Evolutionary conservation across 192 early-diverging fungal species (phyloP).

Genomic region (Dispira simplex): DNA sequence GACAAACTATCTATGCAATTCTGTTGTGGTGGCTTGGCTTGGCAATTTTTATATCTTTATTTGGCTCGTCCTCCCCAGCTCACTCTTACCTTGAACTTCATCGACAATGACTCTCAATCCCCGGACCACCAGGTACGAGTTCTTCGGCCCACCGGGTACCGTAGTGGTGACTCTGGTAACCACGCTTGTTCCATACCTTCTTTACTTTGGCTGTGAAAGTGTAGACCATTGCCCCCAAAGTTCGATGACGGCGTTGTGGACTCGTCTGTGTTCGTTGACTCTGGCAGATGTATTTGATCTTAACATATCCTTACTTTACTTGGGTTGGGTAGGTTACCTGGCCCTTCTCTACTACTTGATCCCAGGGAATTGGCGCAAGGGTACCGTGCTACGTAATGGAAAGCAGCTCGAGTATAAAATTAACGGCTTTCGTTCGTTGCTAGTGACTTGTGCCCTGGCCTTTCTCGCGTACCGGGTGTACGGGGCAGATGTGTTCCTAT

Average conservation of each 20-base stretch:
- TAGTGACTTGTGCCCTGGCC: constrained; percentile 31
- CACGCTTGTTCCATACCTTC: constrained; percentile 22
- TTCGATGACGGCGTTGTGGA: not conserved
- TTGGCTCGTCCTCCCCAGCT: too few species aligned
- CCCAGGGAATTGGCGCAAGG: constrained; percentile 47
- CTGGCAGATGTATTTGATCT: constrained; percentile 25
- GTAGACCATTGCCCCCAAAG: constrained; percentile 36
- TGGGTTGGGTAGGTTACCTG: constrained; percentile 56
- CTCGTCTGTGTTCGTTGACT: constrained; percentile 17
- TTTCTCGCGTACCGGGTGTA: constrained; percentile 20
- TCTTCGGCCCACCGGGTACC: constrained; percentile 51
- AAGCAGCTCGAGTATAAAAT: constrained; percentile 63
- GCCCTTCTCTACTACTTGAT: constrained; percentile 43
- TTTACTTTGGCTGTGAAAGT: constrained; percentile 30
- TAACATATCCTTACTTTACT: constrained; percentile 34
- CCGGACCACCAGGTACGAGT: constrained; percentile 62
- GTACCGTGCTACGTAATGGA: constrained; percentile 56
- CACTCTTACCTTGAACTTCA: not conserved
- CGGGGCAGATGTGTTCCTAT: constrained; percentile 52
- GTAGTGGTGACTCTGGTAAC: constrained; percentile 32
- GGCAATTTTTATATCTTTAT: too few species aligned
- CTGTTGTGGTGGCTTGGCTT: too few species aligned
- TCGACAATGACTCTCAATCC: constrained; percentile 29
- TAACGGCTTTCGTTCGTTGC: constrained; percentile 55
- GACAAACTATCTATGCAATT: too few species aligned